Evolutionary conservation across 805 yeast genomes (phyloP).

Genomic region (Ogataea paradorogensis): DNA sequence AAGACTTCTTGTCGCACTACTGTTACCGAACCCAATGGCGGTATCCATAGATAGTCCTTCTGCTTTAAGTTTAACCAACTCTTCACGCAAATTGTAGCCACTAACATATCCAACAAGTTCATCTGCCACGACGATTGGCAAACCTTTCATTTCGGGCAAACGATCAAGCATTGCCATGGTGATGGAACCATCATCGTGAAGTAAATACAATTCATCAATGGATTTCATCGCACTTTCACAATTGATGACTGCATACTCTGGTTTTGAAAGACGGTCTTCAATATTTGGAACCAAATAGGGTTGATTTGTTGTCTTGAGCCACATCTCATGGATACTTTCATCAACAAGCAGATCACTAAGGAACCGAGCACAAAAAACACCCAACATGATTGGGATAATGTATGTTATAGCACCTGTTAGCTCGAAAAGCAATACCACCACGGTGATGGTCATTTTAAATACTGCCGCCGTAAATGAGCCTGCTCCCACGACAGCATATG

Average conservation of each 20-base stretch:
- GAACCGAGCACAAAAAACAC: constrained; percentile 72
- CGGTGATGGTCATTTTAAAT: constrained; percentile 74
- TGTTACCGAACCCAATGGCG: constrained; percentile 12
- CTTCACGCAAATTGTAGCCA: constrained; percentile 34
- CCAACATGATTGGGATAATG: constrained; percentile 81
- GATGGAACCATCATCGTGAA: constrained; percentile 33
- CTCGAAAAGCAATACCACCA: constrained; percentile 79
- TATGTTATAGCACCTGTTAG: constrained; percentile 83
- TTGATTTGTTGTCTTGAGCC: constrained; percentile 41
- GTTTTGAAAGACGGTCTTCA: constrained; percentile 29
- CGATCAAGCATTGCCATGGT: constrained; percentile 27
- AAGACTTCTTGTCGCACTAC: constrained; percentile 8
- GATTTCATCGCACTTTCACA: constrained; percentile 38
- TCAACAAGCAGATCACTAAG: constrained; percentile 61
- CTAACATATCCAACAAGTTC: constrained; percentile 43
- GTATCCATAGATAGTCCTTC: constrained; percentile 18
- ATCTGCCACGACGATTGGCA: constrained; percentile 42
- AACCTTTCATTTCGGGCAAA: constrained; percentile 33
- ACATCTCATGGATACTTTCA: constrained; percentile 63
- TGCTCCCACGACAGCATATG: constrained; percentile 86
- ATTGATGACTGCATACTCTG: constrained; percentile 38
- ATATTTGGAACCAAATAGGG: constrained; percentile 42
- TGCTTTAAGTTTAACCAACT: constrained; percentile 17
- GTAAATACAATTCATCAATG: constrained; percentile 26
- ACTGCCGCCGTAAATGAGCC: constrained; percentile 80